Evolutionary conservation across 805 yeast species (phyloP), one percentile per base, ranked within the genome.

Genomic region (Candida silvicultrix): DNA sequence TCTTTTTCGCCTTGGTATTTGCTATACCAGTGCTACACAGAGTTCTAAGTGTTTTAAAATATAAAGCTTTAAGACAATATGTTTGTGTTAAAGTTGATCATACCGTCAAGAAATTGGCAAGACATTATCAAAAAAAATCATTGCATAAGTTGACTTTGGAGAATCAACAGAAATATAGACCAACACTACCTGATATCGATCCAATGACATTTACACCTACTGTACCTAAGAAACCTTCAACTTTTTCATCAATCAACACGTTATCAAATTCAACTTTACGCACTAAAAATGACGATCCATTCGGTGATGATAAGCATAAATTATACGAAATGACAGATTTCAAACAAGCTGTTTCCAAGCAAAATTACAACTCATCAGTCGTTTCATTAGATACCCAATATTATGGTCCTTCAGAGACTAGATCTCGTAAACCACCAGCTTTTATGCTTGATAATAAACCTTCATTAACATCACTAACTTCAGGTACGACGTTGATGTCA

Each of bases 21-120:
- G 71, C 73, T 41, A 53, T 77, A 14, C 84, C 81, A 4, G 73
- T 83, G 2, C 73, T 70, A 52, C 68, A 73, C 44, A 73, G 68
- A 49, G 58, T 74, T 18, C 57, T 74, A 12, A 62, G 72, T 35
- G 59, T 64, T 16, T 57, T 60, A 39, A 66, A 59, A 45, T 71
- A 69, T 41, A 53, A 55, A 22, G 69, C 78, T 12, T 62, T 84
- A 45, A 82, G 78, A 53, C 79, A 78, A 49, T 83, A 74, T 61
- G 83, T 86, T 56, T 80, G 83, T 59, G 56, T 69, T 11, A 70
- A 78, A 29, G 80, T 83, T 43, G 81, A 82, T 58, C 70, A 73
- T 28, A 73, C 76, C 28, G 80, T 85, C 20, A 75, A 80, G 46
- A 58, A 62, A 25, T 61, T 83, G 49, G 81, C 81, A 4, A 63